phyloP scores from a whole-genome alignment of 176 grass and related monocot species.

The Triticum monococcum region DNA sequence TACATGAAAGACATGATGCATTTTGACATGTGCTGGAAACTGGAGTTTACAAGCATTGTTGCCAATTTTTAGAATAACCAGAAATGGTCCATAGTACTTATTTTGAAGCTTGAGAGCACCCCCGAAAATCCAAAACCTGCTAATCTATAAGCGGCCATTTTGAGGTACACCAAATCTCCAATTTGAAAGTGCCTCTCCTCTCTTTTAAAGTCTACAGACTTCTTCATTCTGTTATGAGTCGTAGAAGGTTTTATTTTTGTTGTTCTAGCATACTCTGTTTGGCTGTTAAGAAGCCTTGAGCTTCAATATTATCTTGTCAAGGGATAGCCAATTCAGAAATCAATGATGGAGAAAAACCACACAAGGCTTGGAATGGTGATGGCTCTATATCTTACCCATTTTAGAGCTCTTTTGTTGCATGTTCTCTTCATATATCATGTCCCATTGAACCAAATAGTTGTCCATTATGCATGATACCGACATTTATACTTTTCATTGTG shows the following conservation, averaged over 20 bases:
- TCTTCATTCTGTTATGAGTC: neutral
- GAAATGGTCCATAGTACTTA: neutral
- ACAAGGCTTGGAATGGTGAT: neutral
- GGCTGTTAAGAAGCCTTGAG: neutral
- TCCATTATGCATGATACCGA: too few species aligned
- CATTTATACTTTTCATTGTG: too few species aligned
- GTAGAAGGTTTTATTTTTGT: neutral
- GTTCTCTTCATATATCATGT: too few species aligned
- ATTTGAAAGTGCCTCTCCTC: neutral
- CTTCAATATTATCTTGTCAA: neutral
- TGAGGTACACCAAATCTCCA: neutral
- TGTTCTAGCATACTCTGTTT: neutral
- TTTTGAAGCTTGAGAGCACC: neutral
- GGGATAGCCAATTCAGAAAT: neutral
- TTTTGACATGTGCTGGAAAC: neutral
- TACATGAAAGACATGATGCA: neutral
- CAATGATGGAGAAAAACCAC: neutral
- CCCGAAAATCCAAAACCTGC: neutral
- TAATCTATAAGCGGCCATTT: neutral
- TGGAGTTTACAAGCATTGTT: neutral
- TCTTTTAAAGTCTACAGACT: neutral
- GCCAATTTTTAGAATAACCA: neutral
- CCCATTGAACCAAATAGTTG: too few species aligned
- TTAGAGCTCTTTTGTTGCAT: too few species aligned
- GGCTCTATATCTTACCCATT: too few species aligned